A percentile compares a stretch with the other conserved stretches of the same genome.
Evolutionary conservation across 352 stramenopile species (phyloP).

Genomic region (Sclerospora graminicola): DNA sequence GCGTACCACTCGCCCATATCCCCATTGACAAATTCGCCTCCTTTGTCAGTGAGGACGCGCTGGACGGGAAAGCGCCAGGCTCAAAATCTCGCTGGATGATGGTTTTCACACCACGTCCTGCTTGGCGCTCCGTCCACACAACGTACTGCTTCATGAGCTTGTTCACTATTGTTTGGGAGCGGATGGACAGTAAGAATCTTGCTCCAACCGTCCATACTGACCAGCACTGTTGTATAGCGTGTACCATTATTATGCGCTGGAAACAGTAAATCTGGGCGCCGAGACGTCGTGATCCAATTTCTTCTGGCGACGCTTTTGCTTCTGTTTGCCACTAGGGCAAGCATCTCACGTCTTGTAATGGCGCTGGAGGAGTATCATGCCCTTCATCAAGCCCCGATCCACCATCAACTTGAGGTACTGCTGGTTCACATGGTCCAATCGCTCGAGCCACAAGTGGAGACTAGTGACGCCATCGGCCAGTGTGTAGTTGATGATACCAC

Average conservation of each 20-base stretch:
- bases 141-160: slow-evolving; percentile 2
- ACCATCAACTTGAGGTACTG: slow-evolving; percentile 5
- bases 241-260: neutral
- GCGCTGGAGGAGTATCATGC: neutral
- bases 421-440: neutral
- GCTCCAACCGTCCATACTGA: slow-evolving; percentile 3
- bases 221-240: neutral
- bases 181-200: neutral
- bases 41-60: no score
- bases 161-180: neutral
- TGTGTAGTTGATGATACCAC: neutral
- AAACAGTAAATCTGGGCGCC: slow-evolving; percentile 2
- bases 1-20: neutral
- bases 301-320: neutral
- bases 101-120: slow-evolving; percentile 2
- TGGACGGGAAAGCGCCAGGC: neutral
- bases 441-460: no score
- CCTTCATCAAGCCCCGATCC: neutral
- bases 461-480: neutral
- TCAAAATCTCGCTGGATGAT: slow-evolving; percentile 3
- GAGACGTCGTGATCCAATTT: neutral
- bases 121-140: slow-evolving; percentile 3
- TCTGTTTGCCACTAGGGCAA: slow-evolving; percentile 3
- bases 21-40: neutral
- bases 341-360: neutral